Evolutionary conservation across 1,284 basidiomycete species (phyloP).

Genomic region (Anthracocystis setariae): DNA sequence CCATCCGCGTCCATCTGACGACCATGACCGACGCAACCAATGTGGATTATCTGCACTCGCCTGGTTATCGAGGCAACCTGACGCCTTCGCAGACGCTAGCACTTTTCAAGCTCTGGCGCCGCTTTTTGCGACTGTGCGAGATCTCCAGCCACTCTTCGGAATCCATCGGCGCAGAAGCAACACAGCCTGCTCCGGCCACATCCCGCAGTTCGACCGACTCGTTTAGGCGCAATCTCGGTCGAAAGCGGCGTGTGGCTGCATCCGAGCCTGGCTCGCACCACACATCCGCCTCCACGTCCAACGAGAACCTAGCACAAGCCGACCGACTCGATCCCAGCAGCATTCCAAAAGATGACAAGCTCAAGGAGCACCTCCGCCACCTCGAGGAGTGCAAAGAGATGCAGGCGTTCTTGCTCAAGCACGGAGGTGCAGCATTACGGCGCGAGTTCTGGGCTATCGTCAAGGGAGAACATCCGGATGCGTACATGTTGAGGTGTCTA

Average conservation of each 20-base stretch:
- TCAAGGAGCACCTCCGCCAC: conserved; percentile 59
- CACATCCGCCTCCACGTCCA: conserved; percentile 29
- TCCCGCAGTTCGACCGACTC: conserved; percentile 33
- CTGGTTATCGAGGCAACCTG: conserved; percentile 53
- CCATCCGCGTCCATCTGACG: neutral
- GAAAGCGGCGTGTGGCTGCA: conserved; percentile 17
- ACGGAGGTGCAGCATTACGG: conserved; percentile 56
- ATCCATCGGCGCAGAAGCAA: conserved; percentile 27
- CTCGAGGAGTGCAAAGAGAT: conserved; percentile 63
- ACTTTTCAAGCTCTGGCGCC: conserved; percentile 60
- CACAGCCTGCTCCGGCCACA: conserved; percentile 15
- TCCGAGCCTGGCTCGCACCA: conserved; percentile 23
- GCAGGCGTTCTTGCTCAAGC: conserved; percentile 52
- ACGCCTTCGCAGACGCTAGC: conserved; percentile 52
- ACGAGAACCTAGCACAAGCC: conserved; percentile 9
- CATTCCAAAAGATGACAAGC: conserved; percentile 54
- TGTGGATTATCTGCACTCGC: conserved; percentile 46
- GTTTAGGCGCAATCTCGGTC: conserved; percentile 18
- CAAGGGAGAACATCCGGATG: conserved; percentile 63
- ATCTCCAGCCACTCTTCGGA: conserved; percentile 37
- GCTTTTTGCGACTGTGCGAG: conserved; percentile 61
- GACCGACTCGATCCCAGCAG: conserved; percentile 11
- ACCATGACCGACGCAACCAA: conserved; percentile 29
- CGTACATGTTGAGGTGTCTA: conserved; percentile 67
- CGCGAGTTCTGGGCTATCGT: conserved; percentile 63